A percentile compares a stretch with the other conserved stretches of the same genome.
Conservation (phyloP, 257 asterid species). For the Salvia rosmarinus region DNA sequence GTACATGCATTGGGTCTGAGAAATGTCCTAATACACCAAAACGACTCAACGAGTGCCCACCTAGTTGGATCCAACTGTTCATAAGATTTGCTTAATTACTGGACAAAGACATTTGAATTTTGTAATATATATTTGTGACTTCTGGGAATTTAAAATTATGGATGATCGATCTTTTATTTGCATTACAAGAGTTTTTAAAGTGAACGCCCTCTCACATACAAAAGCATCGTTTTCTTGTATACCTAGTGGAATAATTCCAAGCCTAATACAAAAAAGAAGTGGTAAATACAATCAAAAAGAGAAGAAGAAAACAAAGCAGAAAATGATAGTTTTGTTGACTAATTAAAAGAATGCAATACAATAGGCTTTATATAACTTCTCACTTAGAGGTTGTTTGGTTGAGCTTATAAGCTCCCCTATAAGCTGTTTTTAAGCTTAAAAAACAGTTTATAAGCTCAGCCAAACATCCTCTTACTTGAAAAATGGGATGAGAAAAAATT, state of each 20-base stretch:
- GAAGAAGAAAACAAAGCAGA: neutral
- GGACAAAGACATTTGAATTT: neutral
- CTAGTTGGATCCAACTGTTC: constrained; percentile 38
- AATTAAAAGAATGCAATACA: neutral
- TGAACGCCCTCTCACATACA: neutral
- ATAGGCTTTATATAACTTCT: neutral
- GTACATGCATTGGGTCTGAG: neutral
- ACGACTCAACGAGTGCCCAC: neutral
- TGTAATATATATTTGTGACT: neutral
- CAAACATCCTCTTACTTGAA: too few species aligned
- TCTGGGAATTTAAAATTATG: neutral
- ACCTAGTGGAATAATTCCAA: neutral
- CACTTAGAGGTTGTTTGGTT: too few species aligned
- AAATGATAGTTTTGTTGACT: constrained; percentile 3
- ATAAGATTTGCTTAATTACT: neutral
- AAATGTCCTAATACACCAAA: too few species aligned
- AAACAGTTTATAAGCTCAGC: too few species aligned
- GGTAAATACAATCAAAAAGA: neutral
- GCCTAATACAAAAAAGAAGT: neutral
- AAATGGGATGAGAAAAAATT: neutral
- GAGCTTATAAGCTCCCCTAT: too few species aligned
- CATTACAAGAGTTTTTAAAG: neutral
- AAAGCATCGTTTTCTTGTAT: neutral
- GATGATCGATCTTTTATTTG: neutral
- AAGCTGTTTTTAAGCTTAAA: too few species aligned